Evolutionary conservation across 2,329 filamentous ascomycete genomes (phyloP), one percentile per base, ranked within the genome.

Genomic region (Clarireedia paspali): DNA sequence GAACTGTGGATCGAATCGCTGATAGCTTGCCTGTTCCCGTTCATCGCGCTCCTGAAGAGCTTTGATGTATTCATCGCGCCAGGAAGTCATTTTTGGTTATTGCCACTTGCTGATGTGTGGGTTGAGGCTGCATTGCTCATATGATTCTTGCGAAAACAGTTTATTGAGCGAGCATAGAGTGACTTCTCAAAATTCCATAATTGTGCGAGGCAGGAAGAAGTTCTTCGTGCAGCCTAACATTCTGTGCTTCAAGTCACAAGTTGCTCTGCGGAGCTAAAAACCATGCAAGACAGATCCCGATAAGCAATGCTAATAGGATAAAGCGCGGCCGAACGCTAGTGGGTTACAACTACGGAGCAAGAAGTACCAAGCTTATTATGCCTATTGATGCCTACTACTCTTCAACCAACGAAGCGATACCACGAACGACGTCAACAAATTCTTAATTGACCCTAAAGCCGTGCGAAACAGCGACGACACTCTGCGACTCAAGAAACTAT

Each of bases 11-110:
- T 82, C 81, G 58, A 83, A 74, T 5, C 78, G 76, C 62, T 74
- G 78, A 57, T 76, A 73, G 63, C 84, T 82, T 56, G 76, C 77
- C 66, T 82, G 79, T 67, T 90, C 87, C 60, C 83, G 79, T 66
- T 83, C 79, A 65, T 89, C 88, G 61, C 84, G 78, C 65, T 87
- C 84, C 63, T 83, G 80, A 62, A 97, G 77, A 62, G 87, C 86
- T 59, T 82, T 77, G 60, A 89, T 77, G 71, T 95, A 96, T 66
- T 95, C 88, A 63, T 88, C 84, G 67, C 85, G 81, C 88, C 91
- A 95, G 27, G 66, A 64, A 62, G 63, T 51, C 66, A 67, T 68
- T 50, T 53, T 64, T 23, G 26, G 30, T 34, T 57, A 52, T 47
- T 60, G 26, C 55, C 45, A 46, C 45, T 36, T 42, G 34, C 40